Percentiles rank a stretch among this genome's conserved stretches.
Evolutionary conservation across 163 green algal genomes (phyloP).

Genomic region (Chloromonas sp.): DNA sequence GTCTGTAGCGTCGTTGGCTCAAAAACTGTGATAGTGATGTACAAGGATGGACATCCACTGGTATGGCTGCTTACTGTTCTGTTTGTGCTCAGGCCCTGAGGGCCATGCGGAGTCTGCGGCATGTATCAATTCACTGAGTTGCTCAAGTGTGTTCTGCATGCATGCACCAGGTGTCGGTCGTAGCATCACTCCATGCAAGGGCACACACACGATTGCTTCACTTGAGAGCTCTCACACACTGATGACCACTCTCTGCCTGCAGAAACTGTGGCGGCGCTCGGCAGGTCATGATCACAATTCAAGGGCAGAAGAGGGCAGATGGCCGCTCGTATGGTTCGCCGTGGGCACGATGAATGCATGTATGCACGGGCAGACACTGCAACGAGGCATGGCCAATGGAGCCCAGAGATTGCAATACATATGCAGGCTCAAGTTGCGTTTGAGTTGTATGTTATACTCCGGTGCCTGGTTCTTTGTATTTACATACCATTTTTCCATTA

Average conservation of each 20-base stretch:
- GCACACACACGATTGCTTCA: too few relatives aligned
- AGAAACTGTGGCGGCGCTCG: conserved; percentile 72
- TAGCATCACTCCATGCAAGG: conserved; percentile 35
- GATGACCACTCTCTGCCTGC: too few relatives aligned
- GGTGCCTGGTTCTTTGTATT: too few relatives aligned
- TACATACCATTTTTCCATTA: too few relatives aligned
- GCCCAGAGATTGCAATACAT: too few relatives aligned
- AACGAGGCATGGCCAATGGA: too few relatives aligned
- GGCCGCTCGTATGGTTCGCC: conserved; percentile 45
- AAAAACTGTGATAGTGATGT: not conserved
- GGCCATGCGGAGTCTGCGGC: not conserved
- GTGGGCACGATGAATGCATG: not conserved
- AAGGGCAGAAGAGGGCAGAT: conserved; percentile 66
- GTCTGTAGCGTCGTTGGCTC: too few relatives aligned
- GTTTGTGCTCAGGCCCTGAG: not conserved
- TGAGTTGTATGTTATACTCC: too few relatives aligned
- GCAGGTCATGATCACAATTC: conserved; percentile 74
- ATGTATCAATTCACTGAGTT: not conserved
- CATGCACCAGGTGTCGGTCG: conserved; percentile 34
- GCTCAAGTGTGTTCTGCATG: not conserved
- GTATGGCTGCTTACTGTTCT: not conserved
- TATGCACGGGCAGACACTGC: not conserved
- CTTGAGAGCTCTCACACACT: too few relatives aligned
- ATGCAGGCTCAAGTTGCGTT: too few relatives aligned
- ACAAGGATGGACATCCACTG: not conserved